Conservation (phyloP, 345 rosid genomes). For the Syzygium aromaticum region DNA sequence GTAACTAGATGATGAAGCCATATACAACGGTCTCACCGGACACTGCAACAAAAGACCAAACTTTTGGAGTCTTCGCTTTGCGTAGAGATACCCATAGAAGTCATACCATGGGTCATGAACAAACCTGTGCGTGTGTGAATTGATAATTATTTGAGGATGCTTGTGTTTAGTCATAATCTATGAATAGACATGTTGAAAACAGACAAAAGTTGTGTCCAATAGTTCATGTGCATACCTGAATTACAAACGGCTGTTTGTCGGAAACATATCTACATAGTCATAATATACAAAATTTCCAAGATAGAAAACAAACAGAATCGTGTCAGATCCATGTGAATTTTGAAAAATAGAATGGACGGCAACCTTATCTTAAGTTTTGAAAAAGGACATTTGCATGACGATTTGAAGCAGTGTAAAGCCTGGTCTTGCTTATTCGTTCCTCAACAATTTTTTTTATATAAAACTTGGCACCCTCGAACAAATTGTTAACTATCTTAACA, state of each 20-base stretch:
- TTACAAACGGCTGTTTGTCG: not conserved
- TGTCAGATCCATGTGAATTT: not conserved
- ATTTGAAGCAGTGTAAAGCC: not conserved
- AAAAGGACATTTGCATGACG: not conserved
- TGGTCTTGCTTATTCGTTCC: not conserved
- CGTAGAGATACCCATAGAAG: not conserved
- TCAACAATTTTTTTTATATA: not conserved
- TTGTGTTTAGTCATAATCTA: not conserved
- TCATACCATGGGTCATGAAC: not conserved
- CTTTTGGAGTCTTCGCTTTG: not conserved
- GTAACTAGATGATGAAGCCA: constrained; percentile 14
- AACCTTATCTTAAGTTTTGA: not conserved
- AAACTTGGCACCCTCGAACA: not conserved
- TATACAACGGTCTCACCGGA: not conserved
- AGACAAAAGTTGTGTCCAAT: not conserved
- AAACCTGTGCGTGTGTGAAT: not conserved
- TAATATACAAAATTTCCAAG: not conserved
- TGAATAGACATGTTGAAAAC: not conserved
- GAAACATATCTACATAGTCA: not conserved
- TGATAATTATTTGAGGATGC: not conserved
- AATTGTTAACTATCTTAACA: not conserved
- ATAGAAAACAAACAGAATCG: not conserved
- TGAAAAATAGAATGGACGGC: not conserved
- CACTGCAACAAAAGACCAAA: not conserved
- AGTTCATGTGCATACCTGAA: not conserved